Conservation (phyloP, 495 filamentous ascomycete genomes). For the Choiromyces venosus region DNA sequence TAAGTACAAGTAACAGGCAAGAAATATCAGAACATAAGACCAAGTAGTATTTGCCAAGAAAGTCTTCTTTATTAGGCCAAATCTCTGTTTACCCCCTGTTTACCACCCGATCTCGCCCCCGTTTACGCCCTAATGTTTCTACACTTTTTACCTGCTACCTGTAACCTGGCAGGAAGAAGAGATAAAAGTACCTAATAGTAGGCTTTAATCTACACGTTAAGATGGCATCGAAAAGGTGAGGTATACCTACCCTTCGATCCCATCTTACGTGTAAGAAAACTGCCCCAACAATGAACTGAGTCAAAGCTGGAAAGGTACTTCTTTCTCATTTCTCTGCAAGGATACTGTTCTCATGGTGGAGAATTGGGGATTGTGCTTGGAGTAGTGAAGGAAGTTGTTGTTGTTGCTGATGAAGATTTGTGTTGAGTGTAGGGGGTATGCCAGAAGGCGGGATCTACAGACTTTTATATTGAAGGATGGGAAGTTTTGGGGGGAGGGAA, state of each 20-base stretch:
- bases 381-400: neutral
- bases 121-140: no score
- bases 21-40: no score
- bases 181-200: slow-evolving; percentile 9
- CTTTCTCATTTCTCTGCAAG: slow-evolving; percentile 4
- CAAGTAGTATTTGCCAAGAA: no score
- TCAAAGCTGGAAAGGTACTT: slow-evolving; percentile 20
- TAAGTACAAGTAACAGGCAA: no score
- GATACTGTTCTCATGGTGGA: slow-evolving; percentile 12
- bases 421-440: slow-evolving; percentile 20
- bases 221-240: slow-evolving; percentile 40
- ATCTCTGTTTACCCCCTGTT: no score
- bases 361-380: slow-evolving; percentile 6
- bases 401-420: slow-evolving; percentile 27
- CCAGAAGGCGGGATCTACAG: slow-evolving; percentile 27
- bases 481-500: slow-evolving; percentile 7
- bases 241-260: slow-evolving; percentile 41
- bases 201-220: slow-evolving; percentile 40
- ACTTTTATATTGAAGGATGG: slow-evolving; percentile 31
- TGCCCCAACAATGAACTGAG: slow-evolving; percentile 26
- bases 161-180: neutral
- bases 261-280: slow-evolving; percentile 42
- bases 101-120: no score
- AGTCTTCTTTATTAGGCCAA: no score
- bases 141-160: no score